Evolutionary conservation across 2,329 filamentous ascomycete species (phyloP).

Genomic region (Microascus cirrosus): DNA sequence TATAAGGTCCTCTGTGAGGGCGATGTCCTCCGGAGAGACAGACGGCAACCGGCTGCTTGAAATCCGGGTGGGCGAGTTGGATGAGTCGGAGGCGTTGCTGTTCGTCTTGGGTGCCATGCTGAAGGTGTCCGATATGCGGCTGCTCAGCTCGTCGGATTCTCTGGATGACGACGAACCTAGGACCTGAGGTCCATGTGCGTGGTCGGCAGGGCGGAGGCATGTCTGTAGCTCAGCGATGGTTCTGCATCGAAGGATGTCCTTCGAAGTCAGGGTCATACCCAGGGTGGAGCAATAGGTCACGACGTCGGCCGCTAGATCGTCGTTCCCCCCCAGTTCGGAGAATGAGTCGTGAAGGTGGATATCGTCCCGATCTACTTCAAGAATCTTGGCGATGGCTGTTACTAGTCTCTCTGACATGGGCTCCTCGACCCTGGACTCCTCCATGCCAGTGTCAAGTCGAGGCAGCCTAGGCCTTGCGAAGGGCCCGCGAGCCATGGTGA

Average conservation of each 20-base stretch:
- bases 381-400: constrained; percentile 21
- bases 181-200: neutral
- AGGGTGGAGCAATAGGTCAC: constrained; percentile 20
- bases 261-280: constrained; percentile 21
- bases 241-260: constrained; percentile 29
- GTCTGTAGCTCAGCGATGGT: constrained; percentile 34
- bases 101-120: constrained; percentile 8
- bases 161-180: constrained; percentile 2
- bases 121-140: constrained; percentile 10
- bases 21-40: constrained; percentile 4
- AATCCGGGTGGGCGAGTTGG: neutral
- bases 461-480: constrained; percentile 9
- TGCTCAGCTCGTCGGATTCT: constrained; percentile 6
- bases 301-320: constrained; percentile 20
- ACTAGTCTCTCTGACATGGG: constrained; percentile 19
- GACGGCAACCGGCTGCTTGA: neutral
- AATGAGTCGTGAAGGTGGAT: constrained; percentile 30
- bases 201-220: constrained; percentile 18
- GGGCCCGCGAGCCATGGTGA: constrained; percentile 3
- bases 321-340: constrained; percentile 28
- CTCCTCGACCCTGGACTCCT: constrained; percentile 7
- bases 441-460: constrained; percentile 12
- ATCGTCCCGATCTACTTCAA: constrained; percentile 18
- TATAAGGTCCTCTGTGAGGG: constrained; percentile 23
- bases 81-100: constrained; percentile 2